Evolutionary conservation across 2,329 filamentous ascomycete species (phyloP).

Genomic region (Corinectria fuckeliana): DNA sequence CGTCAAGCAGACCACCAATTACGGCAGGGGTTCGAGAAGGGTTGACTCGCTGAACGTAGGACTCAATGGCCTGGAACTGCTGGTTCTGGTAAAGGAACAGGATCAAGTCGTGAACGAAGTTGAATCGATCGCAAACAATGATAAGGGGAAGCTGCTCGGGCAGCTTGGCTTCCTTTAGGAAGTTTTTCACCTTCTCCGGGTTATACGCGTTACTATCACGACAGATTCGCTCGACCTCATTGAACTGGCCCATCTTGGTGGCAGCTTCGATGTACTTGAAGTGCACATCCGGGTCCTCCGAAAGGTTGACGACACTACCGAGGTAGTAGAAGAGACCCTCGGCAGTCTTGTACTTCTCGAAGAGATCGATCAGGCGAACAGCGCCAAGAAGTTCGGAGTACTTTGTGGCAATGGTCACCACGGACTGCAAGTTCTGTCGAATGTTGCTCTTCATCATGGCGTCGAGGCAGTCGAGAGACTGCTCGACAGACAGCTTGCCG

Average conservation of each 20-base stretch:
- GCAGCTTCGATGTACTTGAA: slow-evolving; percentile 99
- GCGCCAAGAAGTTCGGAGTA: slow-evolving; percentile 94
- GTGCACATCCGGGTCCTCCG: slow-evolving; percentile 91
- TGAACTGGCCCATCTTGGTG: slow-evolving; percentile 90
- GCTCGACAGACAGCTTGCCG: slow-evolving; percentile 91
- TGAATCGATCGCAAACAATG: slow-evolving; percentile 99
- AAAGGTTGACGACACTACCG: slow-evolving; percentile 96
- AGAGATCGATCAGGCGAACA: slow-evolving; percentile 86
- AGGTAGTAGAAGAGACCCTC: slow-evolving; percentile 99
- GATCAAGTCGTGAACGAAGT: slow-evolving; percentile 96
- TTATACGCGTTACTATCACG: slow-evolving; percentile 91
- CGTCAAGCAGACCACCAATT: slow-evolving; percentile 90
- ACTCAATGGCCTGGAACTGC: slow-evolving; percentile 98
- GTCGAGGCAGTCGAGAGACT: slow-evolving; percentile 91
- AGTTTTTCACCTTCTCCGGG: slow-evolving; percentile 97
- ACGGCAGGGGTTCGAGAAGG: slow-evolving; percentile 89
- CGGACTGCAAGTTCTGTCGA: slow-evolving; percentile 92
- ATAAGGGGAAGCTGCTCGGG: slow-evolving; percentile 94
- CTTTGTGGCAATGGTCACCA: slow-evolving; percentile 95
- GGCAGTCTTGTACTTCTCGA: slow-evolving; percentile 97
- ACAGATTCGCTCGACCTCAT: slow-evolving; percentile 96
- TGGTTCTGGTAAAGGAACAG: slow-evolving; percentile 98
- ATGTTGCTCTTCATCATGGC: slow-evolving; percentile 98
- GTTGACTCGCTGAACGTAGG: slow-evolving; percentile 97
- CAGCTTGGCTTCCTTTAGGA: slow-evolving; percentile 93